Evolutionary conservation across 1,284 basidiomycete genomes (phyloP), one percentile per base, ranked within the genome.

Genomic region (Melampsora larici-populina): DNA sequence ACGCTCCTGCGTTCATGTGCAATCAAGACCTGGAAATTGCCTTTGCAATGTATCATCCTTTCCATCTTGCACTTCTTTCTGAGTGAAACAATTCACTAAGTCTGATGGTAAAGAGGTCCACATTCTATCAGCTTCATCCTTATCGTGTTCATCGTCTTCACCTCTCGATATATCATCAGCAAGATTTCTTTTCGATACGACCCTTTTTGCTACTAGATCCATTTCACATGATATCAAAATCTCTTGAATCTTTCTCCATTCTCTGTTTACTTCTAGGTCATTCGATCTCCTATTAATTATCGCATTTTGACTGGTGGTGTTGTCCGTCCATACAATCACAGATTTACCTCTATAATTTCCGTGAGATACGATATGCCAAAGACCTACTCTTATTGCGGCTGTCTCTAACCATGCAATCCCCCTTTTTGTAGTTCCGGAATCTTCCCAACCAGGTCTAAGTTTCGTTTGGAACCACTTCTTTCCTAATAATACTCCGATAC

Each of bases 401-500:
- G 48, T 70, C 17, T 70, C 68, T 13, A 70, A 46, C 43, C 48
- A 70, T 26, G 68, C 40, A 29, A 70, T 70, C 11, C 48, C 21
- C 13, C 17, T 5, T 6, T 0, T 6, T 9, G 8, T 3, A 21
- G 15, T 6, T 36, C 36, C 36, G 3, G 36, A 36, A 17, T 18
- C 8, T 29, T 26, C 11, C 29, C 43, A 29, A 48, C 24, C 33
- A 4, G 2, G 2, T 46, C 3, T 7, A 0, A 70, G 33, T 18
- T 70, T 24, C 11, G 62, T 62, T 29, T 63, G 70, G 4, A 36
- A 18, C 70, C 58, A 71, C 17, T 36, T 43, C 7, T 43, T 46
- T 0, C 55, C 29, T 2, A 71, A 1, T 4, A 71, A 7, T 1
- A 70, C 40, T 2, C 68, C 58, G 1, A 71, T 43, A 4, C 70